Conservation (phyloP, 1,284 basidiomycete genomes). For the Naganishia cerealis region DNA sequence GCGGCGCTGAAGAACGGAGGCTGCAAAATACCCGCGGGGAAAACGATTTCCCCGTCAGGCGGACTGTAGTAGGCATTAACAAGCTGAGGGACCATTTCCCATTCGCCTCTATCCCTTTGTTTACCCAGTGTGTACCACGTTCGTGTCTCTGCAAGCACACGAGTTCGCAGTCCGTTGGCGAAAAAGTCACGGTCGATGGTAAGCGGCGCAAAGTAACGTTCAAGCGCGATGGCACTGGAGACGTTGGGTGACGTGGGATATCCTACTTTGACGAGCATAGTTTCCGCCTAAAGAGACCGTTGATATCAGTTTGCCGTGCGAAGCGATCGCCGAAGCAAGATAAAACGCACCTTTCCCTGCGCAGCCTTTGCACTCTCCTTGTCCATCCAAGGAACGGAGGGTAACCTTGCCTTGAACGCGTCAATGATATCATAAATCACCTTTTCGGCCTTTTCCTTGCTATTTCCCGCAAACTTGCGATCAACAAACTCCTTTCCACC, state of each 20-base stretch:
- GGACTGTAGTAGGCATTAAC: conserved; percentile 53
- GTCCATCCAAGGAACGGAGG: conserved; percentile 88
- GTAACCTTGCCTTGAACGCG: conserved; percentile 78
- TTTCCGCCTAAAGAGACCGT: conserved; percentile 39
- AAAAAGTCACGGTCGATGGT: conserved; percentile 73
- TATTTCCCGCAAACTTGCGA: conserved; percentile 78
- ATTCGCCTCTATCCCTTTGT: conserved; percentile 69
- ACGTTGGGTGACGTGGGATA: conserved; percentile 86
- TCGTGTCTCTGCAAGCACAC: conserved; percentile 52
- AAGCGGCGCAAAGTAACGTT: conserved; percentile 71
- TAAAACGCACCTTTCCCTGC: conserved; percentile 67
- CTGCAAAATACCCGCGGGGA: conserved; percentile 92
- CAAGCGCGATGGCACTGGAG: conserved; percentile 67
- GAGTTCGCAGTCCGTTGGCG: conserved; percentile 71
- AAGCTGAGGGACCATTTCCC: conserved; percentile 80
- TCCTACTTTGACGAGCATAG: conserved; percentile 55
- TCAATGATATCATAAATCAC: conserved; percentile 82
- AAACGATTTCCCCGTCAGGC: conserved; percentile 55
- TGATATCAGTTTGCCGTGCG: not conserved
- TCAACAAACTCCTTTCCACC: conserved; percentile 71
- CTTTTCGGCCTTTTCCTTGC: conserved; percentile 74
- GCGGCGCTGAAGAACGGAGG: conserved; percentile 84
- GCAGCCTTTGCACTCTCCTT: conserved; percentile 75
- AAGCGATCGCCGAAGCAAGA: not conserved
- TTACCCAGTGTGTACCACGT: conserved; percentile 76